Evolutionary conservation across 441 rosid genomes (phyloP).

Genomic region (Croton laevigatus): DNA sequence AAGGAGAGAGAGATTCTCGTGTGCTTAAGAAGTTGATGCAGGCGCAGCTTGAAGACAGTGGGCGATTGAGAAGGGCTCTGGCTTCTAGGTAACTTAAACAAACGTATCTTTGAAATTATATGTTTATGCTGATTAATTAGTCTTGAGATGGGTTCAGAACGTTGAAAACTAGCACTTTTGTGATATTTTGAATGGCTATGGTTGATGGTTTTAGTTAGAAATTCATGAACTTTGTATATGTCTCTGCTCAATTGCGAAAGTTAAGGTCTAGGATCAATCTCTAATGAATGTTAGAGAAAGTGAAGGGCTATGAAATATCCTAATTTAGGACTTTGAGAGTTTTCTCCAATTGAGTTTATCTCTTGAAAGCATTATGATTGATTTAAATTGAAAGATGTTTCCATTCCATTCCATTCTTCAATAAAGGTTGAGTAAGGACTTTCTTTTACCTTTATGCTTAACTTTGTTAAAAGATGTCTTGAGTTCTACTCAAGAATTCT

Average conservation of each 20-base stretch:
- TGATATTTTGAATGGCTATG: too few relatives aligned
- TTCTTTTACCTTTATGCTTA: background rate
- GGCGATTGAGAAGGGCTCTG: conserved; percentile 61
- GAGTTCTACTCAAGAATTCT: conserved; percentile 14
- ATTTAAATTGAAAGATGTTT: background rate
- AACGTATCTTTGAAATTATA: too few relatives aligned
- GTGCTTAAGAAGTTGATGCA: conserved; percentile 64
- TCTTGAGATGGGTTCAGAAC: background rate
- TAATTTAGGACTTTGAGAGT: background rate
- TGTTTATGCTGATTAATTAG: background rate
- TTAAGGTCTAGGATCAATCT: background rate
- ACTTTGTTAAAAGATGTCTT: background rate
- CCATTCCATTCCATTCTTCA: background rate
- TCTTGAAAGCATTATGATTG: background rate
- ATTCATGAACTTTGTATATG: background rate
- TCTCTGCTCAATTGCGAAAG: background rate
- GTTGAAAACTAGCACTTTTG: background rate
- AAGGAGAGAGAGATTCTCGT: conserved; percentile 56
- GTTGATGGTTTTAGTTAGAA: background rate
- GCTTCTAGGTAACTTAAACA: conserved; percentile 59
- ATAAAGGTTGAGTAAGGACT: too few relatives aligned
- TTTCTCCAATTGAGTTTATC: background rate
- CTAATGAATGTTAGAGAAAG: background rate
- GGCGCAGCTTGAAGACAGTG: conserved; percentile 88
- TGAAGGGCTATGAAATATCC: background rate